Evolutionary conservation across 2,329 filamentous ascomycete species (phyloP).

Genomic region (Fusarium subtropicale): DNA sequence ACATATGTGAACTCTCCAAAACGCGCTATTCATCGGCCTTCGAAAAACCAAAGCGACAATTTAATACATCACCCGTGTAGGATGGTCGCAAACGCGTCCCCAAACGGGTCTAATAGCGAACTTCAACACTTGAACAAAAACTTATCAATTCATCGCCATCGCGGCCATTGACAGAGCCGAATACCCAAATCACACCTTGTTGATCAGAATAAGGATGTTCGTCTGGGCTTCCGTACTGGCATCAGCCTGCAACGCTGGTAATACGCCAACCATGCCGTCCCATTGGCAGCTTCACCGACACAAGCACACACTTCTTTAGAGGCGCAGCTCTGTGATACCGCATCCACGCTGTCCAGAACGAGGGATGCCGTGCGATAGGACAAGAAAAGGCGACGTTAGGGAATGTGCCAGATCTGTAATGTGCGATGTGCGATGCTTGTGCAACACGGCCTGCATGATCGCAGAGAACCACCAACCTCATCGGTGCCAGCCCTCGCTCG

Average conservation of each 20-base stretch:
- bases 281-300: slow-evolving; percentile 42
- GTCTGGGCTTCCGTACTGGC: slow-evolving; percentile 36
- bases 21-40: fast-evolving
- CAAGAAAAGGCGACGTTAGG: slow-evolving; percentile 33
- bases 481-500: slow-evolving; percentile 44
- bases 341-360: slow-evolving; percentile 31
- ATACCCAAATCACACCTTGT: background rate
- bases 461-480: slow-evolving; percentile 44
- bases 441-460: slow-evolving; percentile 48
- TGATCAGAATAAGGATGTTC: background rate
- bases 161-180: background rate
- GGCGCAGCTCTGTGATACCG: slow-evolving; percentile 39
- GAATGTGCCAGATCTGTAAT: slow-evolving; percentile 45
- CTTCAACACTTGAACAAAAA: background rate
- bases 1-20: no score
- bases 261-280: slow-evolving; percentile 36
- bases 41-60: background rate
- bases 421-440: slow-evolving; percentile 40
- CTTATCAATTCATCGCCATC: slow-evolving; percentile 2
- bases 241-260: slow-evolving; percentile 41
- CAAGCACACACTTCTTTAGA: slow-evolving; percentile 21
- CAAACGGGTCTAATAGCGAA: slow-evolving; percentile 42
- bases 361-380: slow-evolving; percentile 29
- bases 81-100: slow-evolving; percentile 34
- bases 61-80: background rate